Evolutionary conservation across 192 early-diverging fungal species (phyloP), one percentile per base, ranked within the genome.

Genomic region (Dissophora ornata): DNA sequence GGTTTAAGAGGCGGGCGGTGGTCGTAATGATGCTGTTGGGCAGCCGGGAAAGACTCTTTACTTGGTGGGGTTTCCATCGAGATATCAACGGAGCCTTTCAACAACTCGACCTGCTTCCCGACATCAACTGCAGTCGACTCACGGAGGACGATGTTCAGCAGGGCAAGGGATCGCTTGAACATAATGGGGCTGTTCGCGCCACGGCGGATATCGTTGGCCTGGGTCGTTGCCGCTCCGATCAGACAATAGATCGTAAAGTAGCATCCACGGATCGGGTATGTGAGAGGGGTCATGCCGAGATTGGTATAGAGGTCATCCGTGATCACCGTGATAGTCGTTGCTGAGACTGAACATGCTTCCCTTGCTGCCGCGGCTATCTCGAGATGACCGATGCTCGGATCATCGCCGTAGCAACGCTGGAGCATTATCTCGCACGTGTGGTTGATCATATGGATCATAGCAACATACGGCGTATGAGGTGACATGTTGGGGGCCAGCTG

Each of bases 401-500:
- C 57, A 16, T 81, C 53, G 29, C 56, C 33, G 57, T 87, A 85
- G 42, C 74, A 82, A 32, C 86, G 71, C 53, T 87, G 83, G 1
- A 87, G 21, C 52, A 85, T 67, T 28, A 87, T 71, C 1, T 60
- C 21, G 57, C 73, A 62, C 12, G 78, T 75, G 51, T 85, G 82
- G 59, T 85, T 82, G 28, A 81, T 79, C 65, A 83, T 84, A 30
- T 87, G 83, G 9, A 87, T 25, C 53, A 85, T 82, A 4, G 82
- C 82, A 28, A 82, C 69, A 56, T 84, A 87, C 11, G 77, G 67
- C 28, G 80, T 70, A 21, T 57, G 46, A 16, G 70, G 55, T 44
- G 62, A 57, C 60, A 69, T 66, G 25, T 50, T 81, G 29, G 67
- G 47, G 8, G 62, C 67, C 61, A 81, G 50, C 45, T 53, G 66